These are phyloP conservation scores for Scorias spongiosa DNA, from an alignment of 2,329 filamentous ascomycete species.

Conservation along the genomic window DNA sequence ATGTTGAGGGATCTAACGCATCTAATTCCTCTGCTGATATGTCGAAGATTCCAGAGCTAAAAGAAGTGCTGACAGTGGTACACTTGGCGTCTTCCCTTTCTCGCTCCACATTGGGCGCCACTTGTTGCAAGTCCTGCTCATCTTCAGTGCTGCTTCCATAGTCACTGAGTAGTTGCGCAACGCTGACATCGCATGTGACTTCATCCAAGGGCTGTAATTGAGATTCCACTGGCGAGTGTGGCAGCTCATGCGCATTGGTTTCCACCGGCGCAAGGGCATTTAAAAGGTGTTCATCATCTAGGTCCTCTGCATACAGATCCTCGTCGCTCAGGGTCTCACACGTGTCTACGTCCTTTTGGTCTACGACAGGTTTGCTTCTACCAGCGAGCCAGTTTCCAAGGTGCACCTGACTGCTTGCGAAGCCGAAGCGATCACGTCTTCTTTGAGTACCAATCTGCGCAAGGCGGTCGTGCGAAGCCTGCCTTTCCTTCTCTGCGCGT, in stretches of 20 bases:
- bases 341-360: not conserved
- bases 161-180: no score
- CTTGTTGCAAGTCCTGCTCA: no score
- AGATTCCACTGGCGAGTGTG: no score
- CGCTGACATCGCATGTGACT: no score
- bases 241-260: no score
- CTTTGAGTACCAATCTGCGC: slow-evolving; percentile 16
- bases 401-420: slow-evolving; percentile 21
- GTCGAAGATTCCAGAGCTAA: slow-evolving; percentile 24
- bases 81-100: not conserved
- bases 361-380: not conserved
- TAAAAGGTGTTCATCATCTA: slow-evolving; percentile 19
- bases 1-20: slow-evolving; percentile 13
- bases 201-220: no score
- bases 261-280: not conserved
- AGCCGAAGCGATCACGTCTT: slow-evolving; percentile 19
- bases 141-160: no score
- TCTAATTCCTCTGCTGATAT: slow-evolving; percentile 27
- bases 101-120: no score
- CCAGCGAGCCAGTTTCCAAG: slow-evolving; percentile 19
- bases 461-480: slow-evolving; percentile 5
- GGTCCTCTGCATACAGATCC: slow-evolving; percentile 4
- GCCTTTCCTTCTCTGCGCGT: slow-evolving; percentile 13
- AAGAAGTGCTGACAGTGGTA: slow-evolving; percentile 16
- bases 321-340: not conserved